A percentile compares a stretch with the other conserved stretches of the same genome.
These are phyloP conservation scores for Bauhinia variegata DNA, from an alignment of 306 rosid species.

Conservation along the genomic window DNA sequence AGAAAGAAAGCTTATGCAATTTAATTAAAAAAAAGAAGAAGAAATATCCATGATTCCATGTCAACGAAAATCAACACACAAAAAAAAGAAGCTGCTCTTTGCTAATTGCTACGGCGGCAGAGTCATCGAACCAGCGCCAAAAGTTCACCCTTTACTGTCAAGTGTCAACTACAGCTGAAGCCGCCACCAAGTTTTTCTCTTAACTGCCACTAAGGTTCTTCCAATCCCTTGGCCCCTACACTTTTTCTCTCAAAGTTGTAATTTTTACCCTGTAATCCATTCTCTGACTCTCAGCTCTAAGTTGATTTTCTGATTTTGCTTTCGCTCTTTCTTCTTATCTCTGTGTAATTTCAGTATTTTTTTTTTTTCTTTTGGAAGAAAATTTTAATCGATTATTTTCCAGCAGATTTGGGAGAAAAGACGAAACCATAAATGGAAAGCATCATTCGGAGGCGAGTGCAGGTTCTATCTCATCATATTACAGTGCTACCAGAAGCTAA, in stretches of 20 bases:
- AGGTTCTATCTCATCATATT: slow-evolving; percentile 45
- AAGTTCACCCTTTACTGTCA: no score
- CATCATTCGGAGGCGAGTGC: slow-evolving; percentile 43
- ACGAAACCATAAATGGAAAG: slow-evolving; percentile 34
- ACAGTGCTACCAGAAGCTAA: neutral
- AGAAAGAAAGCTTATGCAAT: no score
- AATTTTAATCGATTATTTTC: no score
- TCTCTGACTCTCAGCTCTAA: neutral
- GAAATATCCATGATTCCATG: no score
- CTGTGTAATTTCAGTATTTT: neutral
- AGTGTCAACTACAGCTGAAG: no score
- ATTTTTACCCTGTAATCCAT: neutral
- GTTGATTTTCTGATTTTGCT: neutral
- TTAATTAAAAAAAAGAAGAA: no score
- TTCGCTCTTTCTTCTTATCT: neutral
- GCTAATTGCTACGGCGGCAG: no score
- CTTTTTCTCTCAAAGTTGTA: neutral
- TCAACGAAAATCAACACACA: no score
- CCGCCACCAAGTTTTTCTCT: neutral
- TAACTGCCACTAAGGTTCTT: slow-evolving; percentile 29
- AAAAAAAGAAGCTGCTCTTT: no score
- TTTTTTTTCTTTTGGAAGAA: neutral
- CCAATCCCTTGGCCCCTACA: neutral
- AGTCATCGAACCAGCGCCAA: no score
- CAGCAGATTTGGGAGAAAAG: neutral